Conservation (phyloP, 2,329 filamentous ascomycete species). For the Juglanconis juglandina region DNA sequence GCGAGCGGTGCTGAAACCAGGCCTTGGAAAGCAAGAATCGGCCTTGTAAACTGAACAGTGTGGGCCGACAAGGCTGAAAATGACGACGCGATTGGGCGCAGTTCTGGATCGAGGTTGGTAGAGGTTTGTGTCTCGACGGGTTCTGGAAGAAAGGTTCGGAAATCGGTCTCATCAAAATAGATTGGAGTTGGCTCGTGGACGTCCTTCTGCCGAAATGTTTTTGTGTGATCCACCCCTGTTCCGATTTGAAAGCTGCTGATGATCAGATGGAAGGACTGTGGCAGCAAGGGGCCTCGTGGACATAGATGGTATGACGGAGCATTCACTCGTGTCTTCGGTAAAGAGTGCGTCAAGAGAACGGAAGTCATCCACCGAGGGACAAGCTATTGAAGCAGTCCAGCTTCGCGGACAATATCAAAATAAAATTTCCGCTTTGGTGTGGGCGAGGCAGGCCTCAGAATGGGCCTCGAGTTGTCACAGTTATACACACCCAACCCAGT, state of each 20-base stretch:
- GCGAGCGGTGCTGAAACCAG: neutral
- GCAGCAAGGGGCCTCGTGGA: neutral
- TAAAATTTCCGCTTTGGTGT: neutral
- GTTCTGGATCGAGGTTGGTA: neutral
- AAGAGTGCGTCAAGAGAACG: neutral
- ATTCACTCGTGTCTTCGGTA: neutral
- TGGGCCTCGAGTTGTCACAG: neutral
- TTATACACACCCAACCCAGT: neutral
- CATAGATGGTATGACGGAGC: neutral
- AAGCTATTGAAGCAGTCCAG: neutral
- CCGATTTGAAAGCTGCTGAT: neutral
- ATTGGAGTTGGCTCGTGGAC: neutral
- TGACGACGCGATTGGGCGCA: slow-evolving; percentile 10
- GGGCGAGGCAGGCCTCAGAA: neutral
- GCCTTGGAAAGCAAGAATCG: slow-evolving; percentile 6
- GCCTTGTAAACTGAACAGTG: slow-evolving; percentile 1
- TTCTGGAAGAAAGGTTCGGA: neutral
- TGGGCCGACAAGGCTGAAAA: slow-evolving; percentile 15
- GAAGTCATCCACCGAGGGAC: neutral
- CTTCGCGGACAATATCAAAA: neutral
- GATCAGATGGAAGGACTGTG: neutral
- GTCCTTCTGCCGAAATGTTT: neutral
- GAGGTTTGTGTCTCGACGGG: neutral
- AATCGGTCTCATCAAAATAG: neutral
- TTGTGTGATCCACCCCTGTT: neutral